Evolutionary conservation across 768 basidiomycete genomes (phyloP).

Genomic region (Lentinula boryana): DNA sequence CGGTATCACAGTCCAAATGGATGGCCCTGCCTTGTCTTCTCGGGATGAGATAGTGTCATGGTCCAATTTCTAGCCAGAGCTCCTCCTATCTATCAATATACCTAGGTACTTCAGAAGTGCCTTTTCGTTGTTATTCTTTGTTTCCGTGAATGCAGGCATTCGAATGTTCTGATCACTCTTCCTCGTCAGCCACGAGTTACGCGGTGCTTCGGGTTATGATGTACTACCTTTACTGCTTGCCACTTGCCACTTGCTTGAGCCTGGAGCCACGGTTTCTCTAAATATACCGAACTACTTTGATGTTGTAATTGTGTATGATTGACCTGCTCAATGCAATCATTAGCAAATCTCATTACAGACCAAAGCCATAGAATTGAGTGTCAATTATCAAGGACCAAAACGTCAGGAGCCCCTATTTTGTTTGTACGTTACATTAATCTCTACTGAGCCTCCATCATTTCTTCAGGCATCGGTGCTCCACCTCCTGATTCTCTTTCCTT

Average conservation of each 20-base stretch:
- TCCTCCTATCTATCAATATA: too few species aligned
- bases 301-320: background rate
- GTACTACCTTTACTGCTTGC: background rate
- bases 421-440: background rate
- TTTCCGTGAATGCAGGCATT: background rate
- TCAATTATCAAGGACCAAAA: too few species aligned
- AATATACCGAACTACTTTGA: background rate
- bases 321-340: too few species aligned
- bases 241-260: too few species aligned
- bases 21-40: slow-evolving; percentile 28
- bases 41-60: slow-evolving; percentile 59
- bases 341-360: too few species aligned
- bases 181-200: background rate
- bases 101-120: too few species aligned
- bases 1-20: slow-evolving; percentile 55
- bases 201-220: background rate
- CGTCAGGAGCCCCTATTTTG: too few species aligned
- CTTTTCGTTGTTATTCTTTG: background rate
- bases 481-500: slow-evolving; percentile 57
- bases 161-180: background rate
- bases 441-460: slow-evolving; percentile 37
- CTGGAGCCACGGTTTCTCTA: background rate
- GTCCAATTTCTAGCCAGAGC: slow-evolving; percentile 51
- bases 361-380: too few species aligned
- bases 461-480: slow-evolving; percentile 46